A percentile compares a stretch with the other conserved stretches of the same genome.
phyloP scores from a whole-genome alignment of 257 asterid genomes.

The Lycium ferocissimum region DNA sequence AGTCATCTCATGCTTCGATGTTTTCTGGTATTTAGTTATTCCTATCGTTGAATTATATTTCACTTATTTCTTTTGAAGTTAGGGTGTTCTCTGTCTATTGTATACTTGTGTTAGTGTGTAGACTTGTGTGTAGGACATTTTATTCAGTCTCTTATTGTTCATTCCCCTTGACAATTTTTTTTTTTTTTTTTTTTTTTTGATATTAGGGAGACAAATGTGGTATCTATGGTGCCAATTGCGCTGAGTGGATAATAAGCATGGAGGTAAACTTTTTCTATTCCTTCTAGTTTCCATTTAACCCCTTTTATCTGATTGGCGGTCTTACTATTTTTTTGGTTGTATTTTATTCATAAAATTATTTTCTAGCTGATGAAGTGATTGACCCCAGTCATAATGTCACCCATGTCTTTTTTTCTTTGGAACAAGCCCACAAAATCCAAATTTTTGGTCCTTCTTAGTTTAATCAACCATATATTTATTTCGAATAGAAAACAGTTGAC shows the following conservation, averaged over 20 bases:
- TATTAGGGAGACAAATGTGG: conserved; percentile 95
- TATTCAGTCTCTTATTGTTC: background rate
- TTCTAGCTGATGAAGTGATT: conserved; percentile 8
- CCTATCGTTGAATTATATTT: background rate
- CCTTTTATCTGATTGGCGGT: too few relatives aligned
- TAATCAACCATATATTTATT: background rate
- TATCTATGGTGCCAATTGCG: conserved; percentile 84
- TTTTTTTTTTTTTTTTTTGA: background rate
- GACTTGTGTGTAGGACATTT: background rate
- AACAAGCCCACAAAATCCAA: background rate
- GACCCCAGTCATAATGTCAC: background rate
- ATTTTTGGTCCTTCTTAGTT: background rate
- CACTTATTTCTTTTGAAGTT: background rate
- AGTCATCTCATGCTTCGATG: background rate
- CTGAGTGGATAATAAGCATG: conserved; percentile 99
- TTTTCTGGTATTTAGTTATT: background rate
- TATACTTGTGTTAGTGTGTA: background rate
- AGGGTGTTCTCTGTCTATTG: background rate
- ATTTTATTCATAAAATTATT: conserved; percentile 6
- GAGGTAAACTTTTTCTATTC: conserved; percentile 57
- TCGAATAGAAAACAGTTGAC: background rate
- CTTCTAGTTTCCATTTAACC: too few relatives aligned
- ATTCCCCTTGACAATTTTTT: background rate
- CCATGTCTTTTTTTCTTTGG: background rate
- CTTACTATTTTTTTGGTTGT: background rate